Base-by-base conservation (phyloP, 2,329 filamentous ascomycete genomes). In the Neonectria neomacrospora region DNA sequence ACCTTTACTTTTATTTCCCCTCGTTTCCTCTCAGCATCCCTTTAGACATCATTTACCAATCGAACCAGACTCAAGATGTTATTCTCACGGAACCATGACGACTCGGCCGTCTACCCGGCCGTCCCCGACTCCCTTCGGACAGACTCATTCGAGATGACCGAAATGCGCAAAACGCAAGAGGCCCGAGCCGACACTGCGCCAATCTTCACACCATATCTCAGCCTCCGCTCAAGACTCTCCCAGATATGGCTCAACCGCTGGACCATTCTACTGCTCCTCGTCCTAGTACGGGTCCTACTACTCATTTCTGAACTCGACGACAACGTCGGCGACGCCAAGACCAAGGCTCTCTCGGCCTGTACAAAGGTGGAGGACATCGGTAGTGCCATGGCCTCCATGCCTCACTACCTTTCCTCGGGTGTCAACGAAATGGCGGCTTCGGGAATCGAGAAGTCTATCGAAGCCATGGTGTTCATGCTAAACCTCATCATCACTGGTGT, bases 161-260 rank as follows among this genome's bases (percentile, higher is more conserved):
- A 76, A 54, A 67, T 76, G 63, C 71, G 69, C 47, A 76, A 73
- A 60, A 66, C 73, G 18, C 73, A 75, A 51, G 69, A 76, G 56
- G 71, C 74, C 56, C 74, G 74, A 54, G 73, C 86, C 76, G 84
- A 84, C 77, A 89, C 91, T 67, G 86, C 88, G 78, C 87, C 87
- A 77, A 88, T 88, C 75, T 86, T 91, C 75, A 97, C 94, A 67
- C 95, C 96, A 66, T 98, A 98, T 78, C 91, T 99, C 67, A 94
- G 94, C 73, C 88, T 97, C 75, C 89, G 90, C 74, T 90, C 95
- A 73, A 90, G 94, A 74, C 86, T 98, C 73, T 98, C 96, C 55
- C 96, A 99, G 83, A 86, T 96, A 78, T 97, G 95, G 94, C 90
- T 99, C 82, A 98, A 99, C 83, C 88, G 92, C 79, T 99, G 96